Percentiles rank a stretch among this genome's conserved stretches.
These are phyloP conservation scores for Fusarium illudens DNA, from an alignment of 2,329 filamentous ascomycete species.

Conservation along the genomic window DNA sequence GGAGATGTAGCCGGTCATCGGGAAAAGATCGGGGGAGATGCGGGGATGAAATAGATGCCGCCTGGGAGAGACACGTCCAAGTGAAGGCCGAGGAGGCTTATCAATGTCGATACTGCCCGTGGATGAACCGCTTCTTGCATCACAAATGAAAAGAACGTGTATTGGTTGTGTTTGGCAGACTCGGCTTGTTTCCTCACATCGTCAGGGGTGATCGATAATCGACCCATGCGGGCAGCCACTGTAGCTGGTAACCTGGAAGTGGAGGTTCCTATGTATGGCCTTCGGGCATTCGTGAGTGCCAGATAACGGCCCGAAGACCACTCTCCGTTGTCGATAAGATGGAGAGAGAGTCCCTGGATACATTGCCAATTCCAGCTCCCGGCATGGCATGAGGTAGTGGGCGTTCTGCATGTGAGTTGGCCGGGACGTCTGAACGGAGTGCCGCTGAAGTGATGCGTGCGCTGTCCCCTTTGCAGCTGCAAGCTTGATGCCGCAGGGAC, in stretches of 20 bases:
- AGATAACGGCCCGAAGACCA: conserved; percentile 17
- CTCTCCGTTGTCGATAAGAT: not conserved
- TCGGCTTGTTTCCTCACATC: not conserved
- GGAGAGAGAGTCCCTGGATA: not conserved
- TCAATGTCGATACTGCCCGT: not conserved
- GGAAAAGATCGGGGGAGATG: conserved; percentile 6
- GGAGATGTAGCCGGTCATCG: conserved; percentile 1
- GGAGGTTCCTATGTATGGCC: conserved; percentile 19
- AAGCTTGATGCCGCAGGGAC: conserved; percentile 10
- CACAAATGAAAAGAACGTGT: not conserved
- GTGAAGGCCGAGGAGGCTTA: not conserved
- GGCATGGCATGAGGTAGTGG: conserved; percentile 8
- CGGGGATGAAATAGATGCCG: conserved; percentile 2
- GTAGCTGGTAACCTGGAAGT: not conserved
- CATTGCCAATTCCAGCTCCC: conserved; percentile 12
- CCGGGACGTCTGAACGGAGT: not conserved
- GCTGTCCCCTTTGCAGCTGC: conserved; percentile 2
- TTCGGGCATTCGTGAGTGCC: conserved; percentile 13
- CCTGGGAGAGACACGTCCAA: not conserved
- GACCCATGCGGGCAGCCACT: not conserved
- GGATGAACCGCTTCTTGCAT: not conserved
- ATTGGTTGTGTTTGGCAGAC: not conserved
- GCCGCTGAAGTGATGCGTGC: not conserved
- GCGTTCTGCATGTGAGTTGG: conserved; percentile 4
- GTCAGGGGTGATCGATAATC: not conserved